These are phyloP conservation scores for Nannizzia gypsea DNA, from an alignment of 2,329 filamentous ascomycete species.

Conservation along the genomic window DNA sequence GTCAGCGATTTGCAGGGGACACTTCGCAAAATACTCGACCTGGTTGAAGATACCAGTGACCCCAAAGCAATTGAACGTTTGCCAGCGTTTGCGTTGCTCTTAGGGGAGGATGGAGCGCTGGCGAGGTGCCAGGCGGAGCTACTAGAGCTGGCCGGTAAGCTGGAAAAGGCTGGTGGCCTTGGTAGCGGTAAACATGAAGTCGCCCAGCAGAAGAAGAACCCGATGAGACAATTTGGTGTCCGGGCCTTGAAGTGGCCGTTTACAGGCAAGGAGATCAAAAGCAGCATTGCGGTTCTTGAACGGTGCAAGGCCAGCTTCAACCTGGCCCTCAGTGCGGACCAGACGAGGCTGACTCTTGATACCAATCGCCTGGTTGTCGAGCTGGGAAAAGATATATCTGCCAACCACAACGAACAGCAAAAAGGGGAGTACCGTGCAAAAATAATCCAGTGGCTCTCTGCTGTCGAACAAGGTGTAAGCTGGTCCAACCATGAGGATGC, in stretches of 20 bases:
- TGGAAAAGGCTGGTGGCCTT: not conserved
- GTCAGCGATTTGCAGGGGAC: not conserved
- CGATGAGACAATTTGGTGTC: constrained; percentile 18
- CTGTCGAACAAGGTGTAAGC: not conserved
- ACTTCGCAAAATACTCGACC: not conserved
- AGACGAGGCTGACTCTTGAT: constrained; percentile 13
- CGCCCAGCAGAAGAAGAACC: not conserved
- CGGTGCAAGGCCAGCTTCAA: constrained; percentile 19
- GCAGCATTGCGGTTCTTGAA: constrained; percentile 15
- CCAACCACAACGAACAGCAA: not conserved
- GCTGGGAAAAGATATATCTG: not conserved
- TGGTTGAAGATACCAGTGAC: not conserved
- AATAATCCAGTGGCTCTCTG: not conserved
- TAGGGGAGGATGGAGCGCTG: not conserved
- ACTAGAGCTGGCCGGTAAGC: not conserved
- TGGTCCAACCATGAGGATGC: not conserved
- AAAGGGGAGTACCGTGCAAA: not conserved
- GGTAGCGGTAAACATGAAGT: not conserved
- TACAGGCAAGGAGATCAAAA: constrained; percentile 18
- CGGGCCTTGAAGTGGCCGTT: constrained; percentile 24
- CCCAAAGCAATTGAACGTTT: not conserved
- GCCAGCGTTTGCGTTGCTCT: not conserved
- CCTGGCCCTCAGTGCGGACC: constrained; percentile 20
- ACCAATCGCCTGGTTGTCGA: not conserved
- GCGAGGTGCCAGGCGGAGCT: not conserved